phyloP scores from a whole-genome alignment of 75 land plant species.

The Pinus taeda region DNA sequence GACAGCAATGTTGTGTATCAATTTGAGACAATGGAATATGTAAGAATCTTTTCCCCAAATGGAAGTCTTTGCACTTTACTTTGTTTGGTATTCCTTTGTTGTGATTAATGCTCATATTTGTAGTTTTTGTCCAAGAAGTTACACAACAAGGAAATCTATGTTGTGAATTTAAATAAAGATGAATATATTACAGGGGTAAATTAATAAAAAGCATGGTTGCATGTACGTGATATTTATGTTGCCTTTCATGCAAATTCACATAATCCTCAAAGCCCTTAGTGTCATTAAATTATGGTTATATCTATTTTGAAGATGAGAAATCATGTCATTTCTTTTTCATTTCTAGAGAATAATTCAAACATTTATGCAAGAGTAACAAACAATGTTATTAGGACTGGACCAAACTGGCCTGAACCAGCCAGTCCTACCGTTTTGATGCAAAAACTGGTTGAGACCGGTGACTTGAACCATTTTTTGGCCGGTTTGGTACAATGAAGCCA shows the following conservation, averaged over 20 bases:
- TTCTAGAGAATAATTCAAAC: not conserved
- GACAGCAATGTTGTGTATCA: conserved; percentile 95
- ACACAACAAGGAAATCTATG: too few species aligned
- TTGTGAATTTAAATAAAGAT: too few species aligned
- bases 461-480: too few species aligned
- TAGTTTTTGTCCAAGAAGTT: not conserved
- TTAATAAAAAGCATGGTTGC: too few species aligned
- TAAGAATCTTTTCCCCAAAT: conserved; percentile 27
- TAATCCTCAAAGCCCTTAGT: not conserved
- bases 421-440: too few species aligned
- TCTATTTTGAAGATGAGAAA: not conserved
- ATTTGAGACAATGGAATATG: conserved; percentile 98
- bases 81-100: not conserved
- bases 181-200: too few species aligned
- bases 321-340: not conserved
- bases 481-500: too few species aligned
- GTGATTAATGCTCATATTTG: not conserved
- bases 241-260: not conserved
- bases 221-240: not conserved
- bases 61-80: not conserved
- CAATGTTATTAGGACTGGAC: too few species aligned
- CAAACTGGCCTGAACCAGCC: too few species aligned
- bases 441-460: too few species aligned
- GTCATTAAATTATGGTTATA: not conserved
- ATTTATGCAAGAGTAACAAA: not conserved